A percentile compares a stretch with the other conserved stretches of the same genome.
These are phyloP conservation scores for Zygosaccharomyces pseudobailii DNA, from an alignment of 1,139 yeast species.

Conservation along the genomic window DNA sequence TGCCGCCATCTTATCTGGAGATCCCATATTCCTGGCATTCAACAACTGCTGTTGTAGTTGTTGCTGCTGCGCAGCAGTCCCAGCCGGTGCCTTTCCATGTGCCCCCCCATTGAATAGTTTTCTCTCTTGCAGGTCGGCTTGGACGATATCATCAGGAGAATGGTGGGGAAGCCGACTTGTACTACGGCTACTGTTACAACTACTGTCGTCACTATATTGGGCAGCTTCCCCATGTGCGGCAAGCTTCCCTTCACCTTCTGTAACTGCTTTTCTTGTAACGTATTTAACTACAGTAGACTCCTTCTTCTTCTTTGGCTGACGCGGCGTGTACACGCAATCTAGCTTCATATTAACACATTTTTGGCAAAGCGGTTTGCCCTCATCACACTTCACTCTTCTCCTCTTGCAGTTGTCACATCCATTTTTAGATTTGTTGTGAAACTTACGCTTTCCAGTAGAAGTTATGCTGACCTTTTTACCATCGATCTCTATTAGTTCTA, in stretches of 20 bases:
- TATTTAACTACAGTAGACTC: conserved; percentile 16
- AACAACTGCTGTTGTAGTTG: not conserved
- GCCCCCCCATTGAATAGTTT: not conserved
- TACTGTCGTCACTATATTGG: conserved; percentile 8
- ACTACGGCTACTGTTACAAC: conserved; percentile 8
- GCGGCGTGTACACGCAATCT: conserved; percentile 57
- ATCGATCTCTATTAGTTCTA: conserved; percentile 35
- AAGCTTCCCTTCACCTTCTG: conserved; percentile 9
- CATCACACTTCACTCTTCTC: conserved; percentile 91
- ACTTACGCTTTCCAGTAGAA: conserved; percentile 53
- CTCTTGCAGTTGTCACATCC: conserved; percentile 89
- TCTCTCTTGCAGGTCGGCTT: not conserved
- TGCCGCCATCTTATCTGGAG: conserved; percentile 9
- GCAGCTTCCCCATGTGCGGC: conserved; percentile 5
- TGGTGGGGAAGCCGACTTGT: conserved; percentile 3
- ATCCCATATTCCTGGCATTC: conserved; percentile 3
- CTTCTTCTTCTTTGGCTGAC: conserved; percentile 18
- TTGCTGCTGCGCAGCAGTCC: not conserved
- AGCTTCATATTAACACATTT: conserved; percentile 76
- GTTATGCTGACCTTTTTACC: conserved; percentile 39
- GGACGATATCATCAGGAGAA: conserved; percentile 3
- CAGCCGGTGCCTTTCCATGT: not conserved
- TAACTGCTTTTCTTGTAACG: conserved; percentile 16
- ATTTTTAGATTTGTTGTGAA: conserved; percentile 78
- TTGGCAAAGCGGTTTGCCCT: conserved; percentile 68